Conservation (phyloP, 805 yeast species). For the Debaryomyces prosopidis region DNA sequence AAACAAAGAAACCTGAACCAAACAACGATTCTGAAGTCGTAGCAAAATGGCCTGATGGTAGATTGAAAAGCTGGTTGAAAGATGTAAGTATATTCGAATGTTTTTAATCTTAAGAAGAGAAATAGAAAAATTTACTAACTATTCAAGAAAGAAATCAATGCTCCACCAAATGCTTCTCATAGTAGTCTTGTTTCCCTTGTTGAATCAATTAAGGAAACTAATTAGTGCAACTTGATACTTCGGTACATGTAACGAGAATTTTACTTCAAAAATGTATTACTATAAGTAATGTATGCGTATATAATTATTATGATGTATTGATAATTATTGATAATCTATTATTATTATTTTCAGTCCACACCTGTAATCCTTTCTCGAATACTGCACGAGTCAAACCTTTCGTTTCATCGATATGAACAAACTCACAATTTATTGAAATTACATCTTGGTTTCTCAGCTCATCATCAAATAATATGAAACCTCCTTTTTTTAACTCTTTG, state of each 20-base stretch:
- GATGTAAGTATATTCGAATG: constrained; percentile 32
- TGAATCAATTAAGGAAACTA: constrained; percentile 37
- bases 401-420: constrained; percentile 62
- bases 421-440: constrained; percentile 65
- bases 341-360: constrained; percentile 25
- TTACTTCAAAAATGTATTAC: no score
- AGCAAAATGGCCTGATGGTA: constrained; percentile 12
- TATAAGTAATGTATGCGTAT: no score
- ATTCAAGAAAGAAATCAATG: constrained; percentile 42
- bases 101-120: constrained; percentile 6
- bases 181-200: constrained; percentile 49
- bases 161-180: constrained; percentile 47
- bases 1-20: neutral
- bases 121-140: constrained; percentile 6
- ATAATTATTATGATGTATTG: no score
- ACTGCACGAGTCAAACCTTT: constrained; percentile 56
- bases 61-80: constrained; percentile 28
- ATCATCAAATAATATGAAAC: constrained; percentile 67
- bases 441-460: constrained; percentile 80
- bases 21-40: constrained; percentile 23
- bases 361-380: constrained; percentile 46
- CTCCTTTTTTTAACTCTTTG: constrained; percentile 44
- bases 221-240: constrained; percentile 7
- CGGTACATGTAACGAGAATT: neutral
- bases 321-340: neutral